These are phyloP conservation scores for Botrytis pseudocinerea DNA, from an alignment of 2,329 filamentous ascomycete genomes.

Conservation along the genomic window DNA sequence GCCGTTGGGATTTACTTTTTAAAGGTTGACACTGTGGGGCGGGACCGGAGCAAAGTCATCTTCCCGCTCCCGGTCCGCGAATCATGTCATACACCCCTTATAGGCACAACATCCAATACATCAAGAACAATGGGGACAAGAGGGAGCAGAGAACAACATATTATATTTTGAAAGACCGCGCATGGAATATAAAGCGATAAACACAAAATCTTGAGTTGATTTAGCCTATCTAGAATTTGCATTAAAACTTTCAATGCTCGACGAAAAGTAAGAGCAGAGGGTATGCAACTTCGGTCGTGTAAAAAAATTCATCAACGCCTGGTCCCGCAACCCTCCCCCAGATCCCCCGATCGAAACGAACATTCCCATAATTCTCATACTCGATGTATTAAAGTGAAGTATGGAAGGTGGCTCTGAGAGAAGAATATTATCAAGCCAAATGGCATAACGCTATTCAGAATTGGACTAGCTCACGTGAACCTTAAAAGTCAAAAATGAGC, in stretches of 20 bases:
- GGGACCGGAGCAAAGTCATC: conserved; percentile 2
- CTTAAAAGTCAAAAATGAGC: background rate
- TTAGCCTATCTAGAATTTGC: conserved; percentile 22
- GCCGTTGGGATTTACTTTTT: conserved; percentile 10
- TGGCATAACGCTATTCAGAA: conserved; percentile 23
- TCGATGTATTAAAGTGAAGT: conserved; percentile 11
- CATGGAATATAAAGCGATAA: background rate
- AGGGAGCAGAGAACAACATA: background rate
- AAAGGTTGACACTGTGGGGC: background rate
- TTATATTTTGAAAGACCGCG: background rate
- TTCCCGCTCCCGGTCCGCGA: conserved; percentile 4
- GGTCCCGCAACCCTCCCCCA: background rate
- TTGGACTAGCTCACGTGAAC: conserved; percentile 19
- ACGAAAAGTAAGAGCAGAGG: conserved; percentile 21
- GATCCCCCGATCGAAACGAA: conserved; percentile 2
- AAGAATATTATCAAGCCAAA: conserved; percentile 15
- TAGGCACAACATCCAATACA: background rate
- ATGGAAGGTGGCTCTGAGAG: conserved; percentile 3
- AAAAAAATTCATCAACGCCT: conserved; percentile 22
- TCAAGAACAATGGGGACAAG: background rate
- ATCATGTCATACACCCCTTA: background rate
- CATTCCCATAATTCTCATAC: conserved; percentile 19
- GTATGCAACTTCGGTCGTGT: conserved; percentile 24
- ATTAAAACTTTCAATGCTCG: conserved; percentile 24
- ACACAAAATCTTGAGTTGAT: conserved; percentile 18